Conservation (phyloP, 768 basidiomycete genomes). For the Hebeloma cylindrosporum region DNA sequence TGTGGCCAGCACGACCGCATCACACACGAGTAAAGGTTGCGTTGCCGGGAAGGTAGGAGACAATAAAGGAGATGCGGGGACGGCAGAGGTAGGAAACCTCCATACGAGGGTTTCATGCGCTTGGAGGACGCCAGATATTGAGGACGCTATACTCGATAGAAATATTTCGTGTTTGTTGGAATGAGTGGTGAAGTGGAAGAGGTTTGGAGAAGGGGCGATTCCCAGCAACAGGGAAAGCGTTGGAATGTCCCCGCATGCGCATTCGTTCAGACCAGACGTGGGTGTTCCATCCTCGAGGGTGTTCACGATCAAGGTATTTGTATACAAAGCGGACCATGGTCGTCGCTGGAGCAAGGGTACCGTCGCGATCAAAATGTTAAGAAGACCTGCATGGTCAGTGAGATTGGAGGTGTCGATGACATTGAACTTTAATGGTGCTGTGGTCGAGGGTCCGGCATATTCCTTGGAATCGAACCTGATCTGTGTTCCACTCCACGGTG, state of each 20-base stretch:
- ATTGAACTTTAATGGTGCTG: slow-evolving; percentile 39
- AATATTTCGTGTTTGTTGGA: slow-evolving; percentile 43
- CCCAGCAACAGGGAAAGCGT: slow-evolving; percentile 43
- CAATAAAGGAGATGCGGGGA: slow-evolving; percentile 10
- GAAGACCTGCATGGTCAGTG: slow-evolving; percentile 45
- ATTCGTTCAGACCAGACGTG: slow-evolving; percentile 28
- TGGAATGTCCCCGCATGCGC: slow-evolving; percentile 38
- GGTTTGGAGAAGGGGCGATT: slow-evolving; percentile 37
- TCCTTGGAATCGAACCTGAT: slow-evolving; percentile 33
- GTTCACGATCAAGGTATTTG: slow-evolving; percentile 38
- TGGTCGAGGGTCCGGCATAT: slow-evolving; percentile 20
- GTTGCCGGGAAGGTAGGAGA: not conserved
- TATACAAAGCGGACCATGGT: slow-evolving; percentile 37
- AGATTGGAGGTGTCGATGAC: slow-evolving; percentile 54
- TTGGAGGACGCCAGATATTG: slow-evolving; percentile 23
- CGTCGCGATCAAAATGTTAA: slow-evolving; percentile 42
- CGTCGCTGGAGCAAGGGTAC: slow-evolving; percentile 36
- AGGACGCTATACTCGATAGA: slow-evolving; percentile 3
- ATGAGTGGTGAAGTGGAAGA: slow-evolving; percentile 40
- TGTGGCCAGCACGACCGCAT: slow-evolving; percentile 33
- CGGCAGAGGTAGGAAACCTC: slow-evolving; percentile 30
- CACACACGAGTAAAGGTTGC: slow-evolving; percentile 10
- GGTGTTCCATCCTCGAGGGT: slow-evolving; percentile 1
- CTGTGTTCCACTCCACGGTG: slow-evolving; percentile 34
- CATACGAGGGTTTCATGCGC: slow-evolving; percentile 40